phyloP scores from a whole-genome alignment of 1,284 basidiomycete species.

The Singerocomus rubriflavus region DNA sequence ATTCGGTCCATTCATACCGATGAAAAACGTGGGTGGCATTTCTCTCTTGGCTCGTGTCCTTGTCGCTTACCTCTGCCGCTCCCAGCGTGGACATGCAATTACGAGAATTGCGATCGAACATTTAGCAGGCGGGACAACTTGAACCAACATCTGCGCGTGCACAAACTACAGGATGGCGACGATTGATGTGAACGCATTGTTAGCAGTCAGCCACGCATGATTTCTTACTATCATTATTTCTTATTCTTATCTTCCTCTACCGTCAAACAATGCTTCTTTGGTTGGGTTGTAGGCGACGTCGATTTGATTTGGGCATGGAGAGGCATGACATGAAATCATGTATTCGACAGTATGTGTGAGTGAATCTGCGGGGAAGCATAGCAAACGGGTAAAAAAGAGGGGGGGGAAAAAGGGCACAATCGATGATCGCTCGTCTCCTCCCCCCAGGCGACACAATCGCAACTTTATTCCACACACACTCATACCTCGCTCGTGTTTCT shows the following conservation, averaged over 20 bases:
- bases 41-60: background rate
- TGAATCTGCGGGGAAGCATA: constrained; percentile 8
- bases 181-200: constrained; percentile 9
- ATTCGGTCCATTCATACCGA: constrained; percentile 65
- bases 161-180: constrained; percentile 35
- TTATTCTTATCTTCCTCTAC: constrained; percentile 21
- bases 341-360: constrained; percentile 16
- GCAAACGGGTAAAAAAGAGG: constrained; percentile 7
- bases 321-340: constrained; percentile 21
- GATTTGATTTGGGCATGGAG: background rate
- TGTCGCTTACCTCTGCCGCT: background rate
- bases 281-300: background rate
- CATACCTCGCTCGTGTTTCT: constrained; percentile 46
- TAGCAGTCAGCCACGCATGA: background rate
- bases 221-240: constrained; percentile 21
- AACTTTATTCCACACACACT: constrained; percentile 9
- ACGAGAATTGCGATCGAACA: constrained; percentile 65
- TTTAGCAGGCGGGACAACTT: constrained; percentile 83
- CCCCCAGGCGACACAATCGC: background rate
- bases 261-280: constrained; percentile 6
- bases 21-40: constrained; percentile 54
- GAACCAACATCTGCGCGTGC: constrained; percentile 72
- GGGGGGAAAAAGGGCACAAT: constrained; percentile 20
- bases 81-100: constrained; percentile 63
- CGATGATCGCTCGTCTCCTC: background rate